Evolutionary conservation across 768 basidiomycete species (phyloP).

Genomic region (Suillus clintonianus): DNA sequence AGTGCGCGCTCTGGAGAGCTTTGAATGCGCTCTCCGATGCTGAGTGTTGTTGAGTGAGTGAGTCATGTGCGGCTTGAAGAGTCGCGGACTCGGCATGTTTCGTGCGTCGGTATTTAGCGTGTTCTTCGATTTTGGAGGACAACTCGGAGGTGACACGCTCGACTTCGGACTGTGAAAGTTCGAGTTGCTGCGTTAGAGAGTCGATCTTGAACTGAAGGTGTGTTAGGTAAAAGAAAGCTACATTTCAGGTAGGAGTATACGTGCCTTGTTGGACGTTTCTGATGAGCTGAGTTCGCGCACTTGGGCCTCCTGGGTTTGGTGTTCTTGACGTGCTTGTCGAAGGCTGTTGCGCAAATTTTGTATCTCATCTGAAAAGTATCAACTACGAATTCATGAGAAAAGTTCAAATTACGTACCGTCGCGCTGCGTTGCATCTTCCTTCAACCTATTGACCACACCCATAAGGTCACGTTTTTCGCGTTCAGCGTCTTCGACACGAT

Average conservation of each 20-base stretch:
- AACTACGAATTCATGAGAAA: not conserved
- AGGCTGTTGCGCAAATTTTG: constrained; percentile 66
- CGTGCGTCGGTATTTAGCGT: constrained; percentile 75
- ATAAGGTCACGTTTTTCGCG: constrained; percentile 91
- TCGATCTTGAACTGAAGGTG: constrained; percentile 78
- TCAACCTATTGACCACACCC: constrained; percentile 78
- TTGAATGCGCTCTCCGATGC: constrained; percentile 71
- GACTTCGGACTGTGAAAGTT: constrained; percentile 74
- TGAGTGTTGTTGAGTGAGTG: constrained; percentile 64
- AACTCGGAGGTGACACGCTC: constrained; percentile 73
- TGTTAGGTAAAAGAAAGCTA: not conserved
- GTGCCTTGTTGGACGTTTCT: constrained; percentile 76
- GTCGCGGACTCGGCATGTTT: constrained; percentile 78
- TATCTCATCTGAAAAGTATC: constrained; percentile 59
- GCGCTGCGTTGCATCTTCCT: constrained; percentile 71
- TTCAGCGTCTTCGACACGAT: constrained; percentile 72
- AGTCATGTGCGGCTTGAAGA: constrained; percentile 78
- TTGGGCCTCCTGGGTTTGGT: constrained; percentile 66
- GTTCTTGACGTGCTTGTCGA: constrained; percentile 75
- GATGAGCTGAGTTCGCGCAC: constrained; percentile 71
- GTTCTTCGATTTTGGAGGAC: constrained; percentile 74
- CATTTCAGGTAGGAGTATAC: constrained; percentile 7
- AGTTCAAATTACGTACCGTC: constrained; percentile 55
- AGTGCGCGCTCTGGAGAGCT: constrained; percentile 71
- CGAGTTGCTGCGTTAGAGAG: constrained; percentile 77